Base-by-base conservation (phyloP, 768 basidiomycete species). In the Suillus fuscotomentosus region DNA sequence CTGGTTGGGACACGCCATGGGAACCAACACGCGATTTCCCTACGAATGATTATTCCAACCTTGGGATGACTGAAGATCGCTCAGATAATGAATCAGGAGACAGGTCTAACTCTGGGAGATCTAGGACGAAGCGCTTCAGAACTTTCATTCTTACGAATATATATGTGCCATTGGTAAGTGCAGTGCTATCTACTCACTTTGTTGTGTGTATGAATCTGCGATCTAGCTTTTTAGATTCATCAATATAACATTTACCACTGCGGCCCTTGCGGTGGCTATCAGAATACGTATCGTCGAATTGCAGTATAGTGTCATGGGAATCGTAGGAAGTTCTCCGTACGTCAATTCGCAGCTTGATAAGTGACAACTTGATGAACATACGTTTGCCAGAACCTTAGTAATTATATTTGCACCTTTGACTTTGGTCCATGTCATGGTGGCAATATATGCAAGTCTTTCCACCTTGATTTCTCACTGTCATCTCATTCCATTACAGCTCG, bases 401-500 rank as follows among this genome's bases (percentile, higher is more conserved):
- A 90, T 96, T 71, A 89, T 95, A 64, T 94, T 95, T 75, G 88
- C 92, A 8, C 89, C 93, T 2, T 73, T 92, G 64, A 93, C 94
- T 13, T 80, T 95, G 31, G 80, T 91, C 10, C 93, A 95, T 80
- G 93, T 96, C 69, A 88, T 95, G 82, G 78, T 83, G 59, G 90
- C 93, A 51, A 87, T 95, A 69, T 95, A 96, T 76, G 92, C 94
- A 74, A 66, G 91, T 78, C 10, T 42, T 47, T 41, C 62, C 42
- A 36, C 53, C 66, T 38, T 59, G 14, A 60, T 34, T 42, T 63
- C 10, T 67, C 41, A 2, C 62, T 69, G 22, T 31, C 63, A 67
- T 60, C 70, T 75, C 38, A 68, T 62, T 61, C 45, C 60, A 22
- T 62, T 63, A 31, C 71, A 95, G 94, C 82, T 95, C 63, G 95